phyloP scores from a whole-genome alignment of 805 yeast species.

The Barnettozyma vustinii region DNA sequence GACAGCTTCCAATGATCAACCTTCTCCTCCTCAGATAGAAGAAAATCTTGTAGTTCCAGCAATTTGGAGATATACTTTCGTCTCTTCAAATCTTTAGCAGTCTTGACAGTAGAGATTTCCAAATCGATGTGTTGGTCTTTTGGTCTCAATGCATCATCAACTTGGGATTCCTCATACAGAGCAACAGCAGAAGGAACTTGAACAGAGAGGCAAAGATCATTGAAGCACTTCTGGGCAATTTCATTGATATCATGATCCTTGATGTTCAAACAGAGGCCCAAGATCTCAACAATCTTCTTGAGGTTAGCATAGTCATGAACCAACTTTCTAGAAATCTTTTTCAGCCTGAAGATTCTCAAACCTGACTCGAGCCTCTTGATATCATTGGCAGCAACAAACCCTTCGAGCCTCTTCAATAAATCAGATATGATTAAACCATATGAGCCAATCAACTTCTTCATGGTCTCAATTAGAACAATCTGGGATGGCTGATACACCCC shows the following conservation, averaged over 20 bases:
- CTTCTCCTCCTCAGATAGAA: conserved; percentile 24
- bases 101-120: conserved; percentile 52
- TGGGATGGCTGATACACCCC: conserved; percentile 70
- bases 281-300: conserved; percentile 38
- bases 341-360: conserved; percentile 49
- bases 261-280: conserved; percentile 49
- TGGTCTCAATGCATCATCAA: conserved; percentile 46
- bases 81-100: conserved; percentile 61
- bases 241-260: conserved; percentile 52
- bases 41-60: conserved; percentile 34
- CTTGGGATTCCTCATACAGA: conserved; percentile 37
- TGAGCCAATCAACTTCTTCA: conserved; percentile 65
- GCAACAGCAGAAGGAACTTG: conserved; percentile 51
- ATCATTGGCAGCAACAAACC: conserved; percentile 45
- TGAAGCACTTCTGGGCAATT: conserved; percentile 48
- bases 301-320: conserved; percentile 53
- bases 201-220: conserved; percentile 34
- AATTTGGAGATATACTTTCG: conserved; percentile 36
- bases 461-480: conserved; percentile 55
- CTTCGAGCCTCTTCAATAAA: conserved; percentile 43
- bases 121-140: conserved; percentile 52
- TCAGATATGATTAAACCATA: conserved; percentile 48
- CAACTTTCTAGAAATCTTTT: conserved; percentile 52
- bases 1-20: conserved; percentile 55
- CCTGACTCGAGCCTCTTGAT: conserved; percentile 59